Conservation (phyloP, 352 stramenopile species). For the Globisporangium nagaii region DNA sequence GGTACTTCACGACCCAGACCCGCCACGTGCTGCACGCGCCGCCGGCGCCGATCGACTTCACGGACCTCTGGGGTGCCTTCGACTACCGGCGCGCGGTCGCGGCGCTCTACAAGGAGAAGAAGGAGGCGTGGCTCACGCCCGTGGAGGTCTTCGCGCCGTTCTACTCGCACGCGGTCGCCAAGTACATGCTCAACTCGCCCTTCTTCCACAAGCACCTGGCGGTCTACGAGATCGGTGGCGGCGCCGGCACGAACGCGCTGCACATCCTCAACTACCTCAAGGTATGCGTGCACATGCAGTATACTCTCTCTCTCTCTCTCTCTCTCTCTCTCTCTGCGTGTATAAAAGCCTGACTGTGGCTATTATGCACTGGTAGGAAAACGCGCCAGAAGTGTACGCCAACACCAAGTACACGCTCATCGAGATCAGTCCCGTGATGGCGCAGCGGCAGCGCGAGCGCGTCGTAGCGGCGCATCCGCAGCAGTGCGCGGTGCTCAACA, state of each 20-base stretch:
- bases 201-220: constrained; percentile 43
- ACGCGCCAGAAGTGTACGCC: constrained; percentile 73
- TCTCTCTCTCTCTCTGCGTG: background rate
- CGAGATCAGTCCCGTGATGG: constrained; percentile 87
- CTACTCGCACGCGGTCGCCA: constrained; percentile 85
- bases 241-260: constrained; percentile 85
- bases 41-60: constrained; percentile 59
- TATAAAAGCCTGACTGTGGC: background rate
- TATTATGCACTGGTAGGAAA: constrained; percentile 10
- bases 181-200: constrained; percentile 83
- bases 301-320: background rate
- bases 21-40: constrained; percentile 75
- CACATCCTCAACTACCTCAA: constrained; percentile 88
- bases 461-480: constrained; percentile 51
- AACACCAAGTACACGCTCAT: constrained; percentile 85
- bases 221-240: constrained; percentile 87
- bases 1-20: constrained; percentile 78
- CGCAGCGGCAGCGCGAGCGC: constrained; percentile 64
- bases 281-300: constrained; percentile 8
- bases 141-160: constrained; percentile 86
- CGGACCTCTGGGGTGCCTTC: constrained; percentile 62
- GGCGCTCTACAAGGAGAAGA: constrained; percentile 58
- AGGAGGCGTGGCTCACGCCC: constrained; percentile 87
- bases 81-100: constrained; percentile 67
- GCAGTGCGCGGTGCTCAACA: constrained; percentile 70